Conservation (phyloP, 2,329 filamentous ascomycete species). For the Nemania diffusa region DNA sequence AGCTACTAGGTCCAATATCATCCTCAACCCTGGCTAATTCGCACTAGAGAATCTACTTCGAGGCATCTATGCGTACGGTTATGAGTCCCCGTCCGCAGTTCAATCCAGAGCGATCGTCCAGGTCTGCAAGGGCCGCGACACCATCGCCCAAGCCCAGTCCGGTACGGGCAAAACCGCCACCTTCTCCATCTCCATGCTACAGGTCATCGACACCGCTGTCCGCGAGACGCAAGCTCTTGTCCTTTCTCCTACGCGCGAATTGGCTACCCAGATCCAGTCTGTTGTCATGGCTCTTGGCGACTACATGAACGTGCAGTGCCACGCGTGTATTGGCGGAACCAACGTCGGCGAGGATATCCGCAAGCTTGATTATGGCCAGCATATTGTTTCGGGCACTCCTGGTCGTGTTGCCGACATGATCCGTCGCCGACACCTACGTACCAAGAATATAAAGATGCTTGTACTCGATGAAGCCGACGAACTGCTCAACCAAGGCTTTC, state of each 20-base stretch:
- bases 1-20: background rate
- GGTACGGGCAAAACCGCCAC: slow-evolving; percentile 97
- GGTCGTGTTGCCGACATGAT: slow-evolving; percentile 83
- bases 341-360: slow-evolving; percentile 98
- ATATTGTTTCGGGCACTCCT: slow-evolving; percentile 97
- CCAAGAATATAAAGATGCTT: slow-evolving; percentile 72
- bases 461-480: slow-evolving; percentile 71
- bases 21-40: slow-evolving; percentile 13
- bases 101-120: slow-evolving; percentile 98
- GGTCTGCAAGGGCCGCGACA: slow-evolving; percentile 98
- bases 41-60: slow-evolving; percentile 85
- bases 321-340: slow-evolving; percentile 97
- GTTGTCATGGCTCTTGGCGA: slow-evolving; percentile 99
- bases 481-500: slow-evolving; percentile 89
- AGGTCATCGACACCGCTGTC: slow-evolving; percentile 93
- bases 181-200: slow-evolving; percentile 95
- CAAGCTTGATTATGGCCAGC: slow-evolving; percentile 96
- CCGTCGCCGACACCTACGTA: slow-evolving; percentile 65
- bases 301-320: slow-evolving; percentile 99
- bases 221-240: slow-evolving; percentile 95
- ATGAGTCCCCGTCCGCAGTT: slow-evolving; percentile 96
- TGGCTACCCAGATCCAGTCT: slow-evolving; percentile 97
- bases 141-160: slow-evolving; percentile 97
- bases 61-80: slow-evolving; percentile 97
- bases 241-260: slow-evolving; percentile 92